Percentiles rank a stretch among this genome's conserved stretches.
Conservation (phyloP, 2,329 filamentous ascomycete genomes). For the Coniosporium tulheliwenetii region DNA sequence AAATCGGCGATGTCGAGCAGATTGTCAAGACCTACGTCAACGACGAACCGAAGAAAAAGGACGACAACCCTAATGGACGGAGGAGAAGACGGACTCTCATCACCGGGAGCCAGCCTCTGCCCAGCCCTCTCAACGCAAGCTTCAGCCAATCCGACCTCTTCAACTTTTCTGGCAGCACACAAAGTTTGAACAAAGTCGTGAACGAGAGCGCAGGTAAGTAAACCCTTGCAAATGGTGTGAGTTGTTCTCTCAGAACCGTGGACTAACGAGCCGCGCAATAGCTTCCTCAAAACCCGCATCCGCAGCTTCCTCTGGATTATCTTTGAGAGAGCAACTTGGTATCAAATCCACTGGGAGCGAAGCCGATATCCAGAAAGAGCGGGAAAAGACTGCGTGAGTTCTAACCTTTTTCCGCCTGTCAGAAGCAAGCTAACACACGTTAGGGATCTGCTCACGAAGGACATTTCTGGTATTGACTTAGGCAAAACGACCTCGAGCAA, state of each 20-base stretch:
- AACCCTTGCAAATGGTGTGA: slow-evolving; percentile 24
- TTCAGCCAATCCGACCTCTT: slow-evolving; percentile 66
- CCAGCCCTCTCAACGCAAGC: slow-evolving; percentile 81
- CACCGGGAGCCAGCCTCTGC: slow-evolving; percentile 89
- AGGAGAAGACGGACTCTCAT: slow-evolving; percentile 84
- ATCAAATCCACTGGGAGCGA: slow-evolving; percentile 31
- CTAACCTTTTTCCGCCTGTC: not conserved
- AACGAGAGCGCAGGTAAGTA: slow-evolving; percentile 52
- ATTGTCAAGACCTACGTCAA: slow-evolving; percentile 95
- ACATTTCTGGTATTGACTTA: slow-evolving; percentile 87
- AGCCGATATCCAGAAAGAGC: slow-evolving; percentile 51
- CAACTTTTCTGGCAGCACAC: slow-evolving; percentile 41
- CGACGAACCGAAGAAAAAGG: slow-evolving; percentile 55
- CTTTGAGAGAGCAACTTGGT: slow-evolving; percentile 43
- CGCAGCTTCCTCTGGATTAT: slow-evolving; percentile 17
- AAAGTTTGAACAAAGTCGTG: slow-evolving; percentile 73
- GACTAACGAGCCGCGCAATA: slow-evolving; percentile 41
- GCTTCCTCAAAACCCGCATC: slow-evolving; percentile 22
- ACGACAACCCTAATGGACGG: slow-evolving; percentile 82
- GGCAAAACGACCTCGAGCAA: slow-evolving; percentile 43
- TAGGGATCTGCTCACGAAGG: slow-evolving; percentile 68
- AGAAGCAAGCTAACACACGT: slow-evolving; percentile 1
- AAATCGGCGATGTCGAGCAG: slow-evolving; percentile 97
- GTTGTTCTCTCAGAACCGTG: slow-evolving; percentile 23
- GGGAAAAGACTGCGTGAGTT: slow-evolving; percentile 87